Base-by-base conservation (phyloP, 2,329 filamentous ascomycete genomes). In the Talaromyces sp. region DNA sequence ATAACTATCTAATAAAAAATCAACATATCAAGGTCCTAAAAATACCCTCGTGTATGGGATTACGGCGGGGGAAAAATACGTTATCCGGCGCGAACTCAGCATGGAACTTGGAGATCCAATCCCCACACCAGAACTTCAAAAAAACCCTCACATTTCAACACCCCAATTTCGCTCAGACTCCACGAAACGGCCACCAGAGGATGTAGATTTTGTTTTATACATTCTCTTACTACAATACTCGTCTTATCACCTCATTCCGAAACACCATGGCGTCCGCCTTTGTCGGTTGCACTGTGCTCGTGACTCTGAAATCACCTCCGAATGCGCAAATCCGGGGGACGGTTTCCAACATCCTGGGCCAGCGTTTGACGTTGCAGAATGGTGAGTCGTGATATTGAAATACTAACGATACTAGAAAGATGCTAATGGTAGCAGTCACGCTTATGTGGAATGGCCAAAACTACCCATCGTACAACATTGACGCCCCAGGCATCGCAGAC, bases 231-330 rank as follows among this genome's bases (percentile, higher is more conserved):
- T 19, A 28, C 22, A 39, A 51, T 64, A 55, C 19, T 28, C 1
- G 49, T 11, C 59, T 47, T 47, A 25, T 36, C 47, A 55, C 49
- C 39, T 58, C 57, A 22, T 44, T 55, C 58, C 64, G 44, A 13
- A 53, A 10, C 65, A 77, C 62, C 67, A 90, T 90, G 87, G 86
- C 88, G 55, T 81, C 82, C 63, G 82, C 86, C 70, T 92, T 93
- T 73, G 86, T 91, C 70, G 91, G 91, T 64, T 84, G 91, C 73
- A 86, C 88, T 63, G 91, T 95, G 77, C 79, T 86, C 63, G 87
- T 95, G 69, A 88, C 88, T 39, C 82, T 95, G 65, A 84, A 83
- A 68, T 81, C 85, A 62, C 88, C 89, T 58, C 82, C 84, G 2
- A 84, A 85, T 63, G 84, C 84, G 49, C 80, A 85, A 68, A 78